Evolutionary conservation across 2,329 filamentous ascomycete genomes (phyloP), one percentile per base, ranked within the genome.

Genomic region (Colletotrichum sp.): DNA sequence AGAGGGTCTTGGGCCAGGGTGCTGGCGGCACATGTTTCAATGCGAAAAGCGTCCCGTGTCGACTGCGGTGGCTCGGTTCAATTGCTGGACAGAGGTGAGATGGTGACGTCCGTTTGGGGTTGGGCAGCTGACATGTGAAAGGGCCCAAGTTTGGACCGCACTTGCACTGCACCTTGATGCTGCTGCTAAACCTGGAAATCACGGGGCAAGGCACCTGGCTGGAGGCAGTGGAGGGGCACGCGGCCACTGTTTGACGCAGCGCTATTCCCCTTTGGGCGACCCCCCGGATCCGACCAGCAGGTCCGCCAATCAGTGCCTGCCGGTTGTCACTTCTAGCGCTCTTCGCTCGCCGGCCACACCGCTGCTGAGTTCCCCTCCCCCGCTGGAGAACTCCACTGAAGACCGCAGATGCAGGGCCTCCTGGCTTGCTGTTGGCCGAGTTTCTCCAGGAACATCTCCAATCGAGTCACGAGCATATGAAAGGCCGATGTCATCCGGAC

Each of bases 61-160:
- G 48, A 60, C 48, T 74, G 57, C 32, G 72, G 72, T 67, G 64
- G 64, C 74, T 76, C 74, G 74, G 74, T 74, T 76, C 74, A 76
- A 66, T 74, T 68, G 64, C 70, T 76, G 74, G 74, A 72, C 70
- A 59, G 59, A 69, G 64, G 70, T 74, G 71, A 55, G 70, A 76
- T 73, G 70, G 74, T 74, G 74, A 76, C 74, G 74, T 74, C 65
- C 67, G 64, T 73, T 69, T 76, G 74, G 64, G 70, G 24, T 65
- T 28, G 43, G 34, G 57, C 74, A 76, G 70, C 74, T 76, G 74
- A 76, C 74, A 76, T 76, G 74, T 76, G 74, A 76, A 76, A 76
- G 74, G 59, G 28, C 70, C 63, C 67, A 57, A 26, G 34, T 48
- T 32, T 26, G 3, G 59, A 39, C 32, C 2, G 34, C 34, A 36